A percentile compares a stretch with the other conserved stretches of the same genome.
phyloP scores from a whole-genome alignment of 2,329 filamentous ascomycete species.

The Calonectria henricotiae region DNA sequence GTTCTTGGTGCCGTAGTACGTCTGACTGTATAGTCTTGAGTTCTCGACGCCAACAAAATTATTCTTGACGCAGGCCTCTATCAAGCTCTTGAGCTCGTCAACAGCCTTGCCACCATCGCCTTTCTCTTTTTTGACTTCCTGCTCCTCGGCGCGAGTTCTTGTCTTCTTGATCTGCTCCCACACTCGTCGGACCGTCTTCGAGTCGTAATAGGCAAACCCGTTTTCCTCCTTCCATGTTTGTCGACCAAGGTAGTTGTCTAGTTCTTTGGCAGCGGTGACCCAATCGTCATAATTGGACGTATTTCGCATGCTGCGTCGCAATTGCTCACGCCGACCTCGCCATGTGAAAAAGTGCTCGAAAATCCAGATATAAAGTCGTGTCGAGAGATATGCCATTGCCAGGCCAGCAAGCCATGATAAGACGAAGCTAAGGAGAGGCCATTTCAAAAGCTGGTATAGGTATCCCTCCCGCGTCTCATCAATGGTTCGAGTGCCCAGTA shows the following conservation, averaged over 20 bases:
- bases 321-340: constrained; percentile 82
- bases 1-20: constrained; percentile 98
- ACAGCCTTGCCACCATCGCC: constrained; percentile 68
- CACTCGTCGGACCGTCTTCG: constrained; percentile 84
- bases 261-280: constrained; percentile 82
- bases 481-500: constrained; percentile 75
- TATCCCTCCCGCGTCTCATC: constrained; percentile 97
- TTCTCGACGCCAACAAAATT: constrained; percentile 98
- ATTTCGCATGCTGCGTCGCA: constrained; percentile 80
- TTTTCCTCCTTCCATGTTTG: constrained; percentile 85
- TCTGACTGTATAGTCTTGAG: constrained; percentile 94
- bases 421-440: constrained; percentile 88
- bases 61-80: constrained; percentile 96
- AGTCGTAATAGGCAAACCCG: constrained; percentile 89
- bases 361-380: constrained; percentile 88
- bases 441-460: constrained; percentile 90
- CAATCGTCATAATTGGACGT: constrained; percentile 87
- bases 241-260: constrained; percentile 88
- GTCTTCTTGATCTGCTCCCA: constrained; percentile 81
- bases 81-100: constrained; percentile 82
- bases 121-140: constrained; percentile 62
- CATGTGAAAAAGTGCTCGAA: constrained; percentile 95
- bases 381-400: constrained; percentile 81
- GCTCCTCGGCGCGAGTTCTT: constrained; percentile 73
- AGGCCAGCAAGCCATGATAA: constrained; percentile 86